Evolutionary conservation across 2,329 filamentous ascomycete species (phyloP).

Genomic region (Talaromyces sp.): DNA sequence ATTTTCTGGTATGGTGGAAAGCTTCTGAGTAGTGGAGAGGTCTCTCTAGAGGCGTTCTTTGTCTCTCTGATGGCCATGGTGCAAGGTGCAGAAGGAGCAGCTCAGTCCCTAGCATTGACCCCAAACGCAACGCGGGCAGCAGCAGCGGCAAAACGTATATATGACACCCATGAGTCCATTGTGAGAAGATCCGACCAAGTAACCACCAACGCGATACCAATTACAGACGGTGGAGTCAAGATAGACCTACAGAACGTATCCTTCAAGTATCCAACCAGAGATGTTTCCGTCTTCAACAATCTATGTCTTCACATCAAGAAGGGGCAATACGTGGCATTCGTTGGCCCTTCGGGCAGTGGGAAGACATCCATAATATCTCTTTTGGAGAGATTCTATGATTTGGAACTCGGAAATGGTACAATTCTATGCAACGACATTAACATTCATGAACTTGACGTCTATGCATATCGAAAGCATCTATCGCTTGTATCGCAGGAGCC

Average conservation of each 20-base stretch:
- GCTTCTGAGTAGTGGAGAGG: conserved; percentile 53
- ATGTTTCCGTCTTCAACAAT: conserved; percentile 28
- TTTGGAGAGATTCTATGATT: conserved; percentile 62
- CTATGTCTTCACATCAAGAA: conserved; percentile 41
- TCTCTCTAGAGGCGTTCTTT: conserved; percentile 37
- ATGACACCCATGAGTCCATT: conserved; percentile 19
- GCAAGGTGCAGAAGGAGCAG: conserved; percentile 36
- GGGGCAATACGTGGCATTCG: conserved; percentile 75
- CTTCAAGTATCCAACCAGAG: conserved; percentile 37
- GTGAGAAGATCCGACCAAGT: background rate
- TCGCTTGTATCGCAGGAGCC: conserved; percentile 87
- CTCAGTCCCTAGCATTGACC: conserved; percentile 31
- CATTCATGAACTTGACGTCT: conserved; percentile 69
- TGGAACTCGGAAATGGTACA: conserved; percentile 62
- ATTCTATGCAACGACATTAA: conserved; percentile 74
- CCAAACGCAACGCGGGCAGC: conserved; percentile 37
- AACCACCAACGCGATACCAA: background rate
- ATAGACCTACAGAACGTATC: conserved; percentile 33
- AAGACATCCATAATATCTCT: conserved; percentile 44
- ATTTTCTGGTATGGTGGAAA: conserved; percentile 65
- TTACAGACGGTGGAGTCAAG: conserved; percentile 19
- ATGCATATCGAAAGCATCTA: conserved; percentile 73
- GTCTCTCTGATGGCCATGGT: conserved; percentile 48
- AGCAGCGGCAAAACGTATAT: conserved; percentile 37
- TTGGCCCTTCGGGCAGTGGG: conserved; percentile 46